Evolutionary conservation across 495 filamentous ascomycete species (phyloP), one percentile per base, ranked within the genome.

Genomic region (Penicillium malachiteum): DNA sequence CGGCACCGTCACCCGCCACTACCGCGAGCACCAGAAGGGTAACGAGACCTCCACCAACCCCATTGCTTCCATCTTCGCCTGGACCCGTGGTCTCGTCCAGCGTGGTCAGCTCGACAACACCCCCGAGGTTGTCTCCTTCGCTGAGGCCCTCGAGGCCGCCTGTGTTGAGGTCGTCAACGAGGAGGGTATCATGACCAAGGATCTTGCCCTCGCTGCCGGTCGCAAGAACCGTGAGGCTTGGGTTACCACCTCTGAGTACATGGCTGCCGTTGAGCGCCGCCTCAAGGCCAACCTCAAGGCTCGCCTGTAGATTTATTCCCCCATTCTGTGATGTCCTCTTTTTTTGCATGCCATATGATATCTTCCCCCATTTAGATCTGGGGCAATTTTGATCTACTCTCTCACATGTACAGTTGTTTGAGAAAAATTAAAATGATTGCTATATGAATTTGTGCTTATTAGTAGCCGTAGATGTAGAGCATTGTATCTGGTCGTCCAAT

Each of bases 171-270:
- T 91, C 18, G 94, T 98, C 55, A 89, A 97, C 70, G 73, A 89
- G 41, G 91, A 97, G 63, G 90, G 89, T 46, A 88, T 96, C 77
- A 98, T 97, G 94, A 98, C 94, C 66, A 98, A 98, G 84, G 94
- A 98, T 74, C 71, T 98, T 60, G 93, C 93, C 14, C 82, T 98
- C 32, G 86, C 91, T 31, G 92, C 90, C 68, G 94, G 94, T 62
- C 89, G 88, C 81, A 90, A 86, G 55, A 87, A 83, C 41, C 82
- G 89, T 44, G 82, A 81, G 67, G 85, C 88, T 57, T 97, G 90
- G 77, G 94, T 93, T 42, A 96, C 90, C 12, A 98, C 94, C 50
- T 79, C 72, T 55, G 89, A 91, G 76, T 97, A 96, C 78, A 69
- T 97, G 72, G 81, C 86, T 63, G 92, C 92, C 9, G 91, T 97